Percentiles rank a stretch among this genome's conserved stretches.
Evolutionary conservation across 306 rosid species (phyloP).

Genomic region (Gastrolobium bilobum): DNA sequence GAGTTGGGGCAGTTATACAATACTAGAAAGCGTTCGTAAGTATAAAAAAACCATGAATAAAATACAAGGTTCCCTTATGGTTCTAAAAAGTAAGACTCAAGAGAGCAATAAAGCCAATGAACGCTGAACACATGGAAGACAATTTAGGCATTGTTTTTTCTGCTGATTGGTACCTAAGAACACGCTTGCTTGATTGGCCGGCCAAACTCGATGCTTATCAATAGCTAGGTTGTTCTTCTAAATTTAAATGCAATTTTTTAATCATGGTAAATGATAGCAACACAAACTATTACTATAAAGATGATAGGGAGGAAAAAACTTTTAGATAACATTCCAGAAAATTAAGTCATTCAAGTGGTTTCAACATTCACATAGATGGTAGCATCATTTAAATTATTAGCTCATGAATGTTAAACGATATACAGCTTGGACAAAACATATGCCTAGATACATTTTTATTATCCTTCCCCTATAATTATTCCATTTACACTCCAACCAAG

Average conservation of each 20-base stretch:
- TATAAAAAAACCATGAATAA: constrained; percentile 43
- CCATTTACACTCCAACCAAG: constrained; percentile 4
- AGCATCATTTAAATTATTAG: no score
- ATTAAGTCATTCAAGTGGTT: neutral
- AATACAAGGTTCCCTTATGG: constrained; percentile 49
- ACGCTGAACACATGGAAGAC: constrained; percentile 43
- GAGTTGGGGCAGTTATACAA: constrained; percentile 57
- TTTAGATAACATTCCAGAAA: neutral
- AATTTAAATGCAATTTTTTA: neutral
- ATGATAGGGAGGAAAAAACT: neutral
- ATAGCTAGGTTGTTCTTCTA: constrained; percentile 41
- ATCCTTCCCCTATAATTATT: neutral
- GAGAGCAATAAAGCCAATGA: constrained; percentile 40
- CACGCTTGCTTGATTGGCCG: constrained; percentile 74
- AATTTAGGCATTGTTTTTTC: constrained; percentile 35
- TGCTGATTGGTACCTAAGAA: constrained; percentile 55
- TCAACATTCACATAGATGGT: neutral
- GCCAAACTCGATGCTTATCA: constrained; percentile 43
- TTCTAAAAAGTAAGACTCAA: constrained; percentile 39
- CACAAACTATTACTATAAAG: no score
- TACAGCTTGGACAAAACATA: neutral
- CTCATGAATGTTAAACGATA: neutral
- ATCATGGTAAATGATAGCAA: no score
- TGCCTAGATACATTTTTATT: neutral
- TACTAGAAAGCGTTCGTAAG: constrained; percentile 30